Conservation (phyloP, 495 filamentous ascomycete genomes). For the Hyaloscypha variabilis region DNA sequence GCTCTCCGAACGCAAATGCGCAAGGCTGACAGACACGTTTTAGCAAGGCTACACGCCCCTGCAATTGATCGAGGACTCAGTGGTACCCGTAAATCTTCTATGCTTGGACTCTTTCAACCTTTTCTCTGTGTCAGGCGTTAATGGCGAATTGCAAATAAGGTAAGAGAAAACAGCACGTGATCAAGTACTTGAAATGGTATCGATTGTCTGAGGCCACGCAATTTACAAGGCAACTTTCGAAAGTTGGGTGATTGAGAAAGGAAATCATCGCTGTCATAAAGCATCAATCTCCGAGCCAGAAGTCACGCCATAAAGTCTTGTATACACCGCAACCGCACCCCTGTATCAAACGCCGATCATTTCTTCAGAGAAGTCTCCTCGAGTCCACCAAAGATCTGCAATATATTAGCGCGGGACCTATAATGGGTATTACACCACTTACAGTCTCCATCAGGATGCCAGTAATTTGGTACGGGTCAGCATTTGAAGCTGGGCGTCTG, state of each 20-base stretch:
- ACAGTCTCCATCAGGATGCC: constrained; percentile 85
- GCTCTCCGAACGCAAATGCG: neutral
- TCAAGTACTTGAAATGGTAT: constrained; percentile 16
- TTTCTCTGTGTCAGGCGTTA: neutral
- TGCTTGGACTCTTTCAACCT: neutral
- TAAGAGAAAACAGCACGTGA: neutral
- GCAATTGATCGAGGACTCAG: neutral
- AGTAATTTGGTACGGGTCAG: constrained; percentile 95
- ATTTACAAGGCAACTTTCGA: constrained; percentile 22
- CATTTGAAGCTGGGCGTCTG: constrained; percentile 91
- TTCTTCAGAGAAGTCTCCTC: constrained; percentile 23
- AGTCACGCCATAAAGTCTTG: constrained; percentile 22
- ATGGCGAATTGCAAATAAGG: neutral
- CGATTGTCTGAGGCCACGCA: constrained; percentile 17
- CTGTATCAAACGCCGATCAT: constrained; percentile 1
- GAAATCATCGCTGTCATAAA: constrained; percentile 30
- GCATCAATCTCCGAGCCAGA: constrained; percentile 20
- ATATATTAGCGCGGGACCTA: neutral
- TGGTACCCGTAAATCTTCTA: neutral
- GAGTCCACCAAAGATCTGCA: constrained; percentile 29
- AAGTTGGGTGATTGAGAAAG: constrained; percentile 5
- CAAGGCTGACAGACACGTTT: neutral
- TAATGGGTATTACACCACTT: constrained; percentile 8
- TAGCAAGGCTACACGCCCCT: neutral
- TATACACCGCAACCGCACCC: constrained; percentile 19